Base-by-base conservation (phyloP, 2,329 filamentous ascomycete genomes). In the Penicillium brasilianum region DNA sequence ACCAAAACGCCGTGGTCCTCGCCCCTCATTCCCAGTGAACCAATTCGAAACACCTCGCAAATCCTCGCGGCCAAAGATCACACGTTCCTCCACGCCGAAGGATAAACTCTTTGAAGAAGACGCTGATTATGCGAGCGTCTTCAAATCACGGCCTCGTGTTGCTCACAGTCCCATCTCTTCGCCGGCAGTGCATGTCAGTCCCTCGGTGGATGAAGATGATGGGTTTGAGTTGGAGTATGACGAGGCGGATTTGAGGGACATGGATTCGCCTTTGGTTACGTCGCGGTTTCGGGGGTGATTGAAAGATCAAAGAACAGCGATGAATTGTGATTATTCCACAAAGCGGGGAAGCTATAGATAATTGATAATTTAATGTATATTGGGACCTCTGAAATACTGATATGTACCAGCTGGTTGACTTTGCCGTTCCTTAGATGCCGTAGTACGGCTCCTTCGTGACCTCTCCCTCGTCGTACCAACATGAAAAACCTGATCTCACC, bases 71-170 rank as follows among this genome's bases (percentile, higher is more conserved):
- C 63, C 61, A 44, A 57, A 43, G 2, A 56, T 46, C 30, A 51
- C 74, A 20, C 64, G 78, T 61, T 77, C 75, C 22, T 78, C 81
- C 4, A 82, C 87, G 1, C 83, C 90, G 9, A 82, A 85, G 0
- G 89, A 94, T 71, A 85, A 89, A 65, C 78, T 96, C 43, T 88
- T 96, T 30, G 83, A 83, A 16, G 84, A 88, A 57, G 88, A 92
- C 66, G 82, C 85, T 4, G 92, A 96, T 62, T 90, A 92, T 75
- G 89, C 90, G 61, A 90, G 89, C 28, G 89, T 97, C 1, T 97
- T 97, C 74, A 91, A 89, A 77, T 93, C 91, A 65, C 80, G 93
- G 66, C 93, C 93, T 0, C 90, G 88, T 75, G 87, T 97, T 66
- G 88, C 89, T 65, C 86, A 86, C 11, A 96, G 92, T 74, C 92